These are phyloP conservation scores for Stephania cephalantha DNA, from an alignment of 164 flowering plant species.

Conservation along the genomic window DNA sequence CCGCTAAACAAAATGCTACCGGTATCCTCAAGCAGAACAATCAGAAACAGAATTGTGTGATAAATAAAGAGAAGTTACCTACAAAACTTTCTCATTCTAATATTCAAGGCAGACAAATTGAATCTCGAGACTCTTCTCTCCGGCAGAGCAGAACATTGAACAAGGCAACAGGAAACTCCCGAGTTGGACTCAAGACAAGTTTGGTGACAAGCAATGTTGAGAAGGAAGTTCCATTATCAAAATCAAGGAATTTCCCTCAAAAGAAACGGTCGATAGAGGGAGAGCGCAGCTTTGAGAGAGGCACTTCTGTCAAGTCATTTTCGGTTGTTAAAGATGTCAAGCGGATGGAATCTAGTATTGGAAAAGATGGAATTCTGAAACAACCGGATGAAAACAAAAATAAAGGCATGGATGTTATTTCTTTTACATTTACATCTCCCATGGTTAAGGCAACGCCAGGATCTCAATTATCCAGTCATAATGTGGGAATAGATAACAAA, in stretches of 20 bases:
- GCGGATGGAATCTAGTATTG: constrained; percentile 22
- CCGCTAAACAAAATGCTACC: constrained; percentile 29
- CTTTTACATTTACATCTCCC: constrained; percentile 91
- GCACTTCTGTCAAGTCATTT: constrained; percentile 17
- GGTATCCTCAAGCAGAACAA: constrained; percentile 69
- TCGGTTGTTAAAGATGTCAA: constrained; percentile 23
- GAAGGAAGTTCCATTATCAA: constrained; percentile 29
- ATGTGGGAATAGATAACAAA: constrained; percentile 20
- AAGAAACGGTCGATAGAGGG: constrained; percentile 57
- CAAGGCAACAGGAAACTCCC: constrained; percentile 34
- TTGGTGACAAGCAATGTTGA: constrained; percentile 32
- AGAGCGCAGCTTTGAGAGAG: constrained; percentile 28
- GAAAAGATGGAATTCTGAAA: constrained; percentile 18
- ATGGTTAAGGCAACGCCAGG: constrained; percentile 37
- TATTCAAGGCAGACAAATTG: constrained; percentile 37
- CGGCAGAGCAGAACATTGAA: constrained; percentile 29
- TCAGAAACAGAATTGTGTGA: constrained; percentile 63
- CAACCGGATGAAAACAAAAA: constrained; percentile 46
- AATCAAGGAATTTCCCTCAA: constrained; percentile 39
- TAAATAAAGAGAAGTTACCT: constrained; percentile 38
- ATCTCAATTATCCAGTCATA: constrained; percentile 31
- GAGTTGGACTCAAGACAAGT: constrained; percentile 35
- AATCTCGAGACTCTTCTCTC: constrained; percentile 34
- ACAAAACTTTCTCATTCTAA: constrained; percentile 39
- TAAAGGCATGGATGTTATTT: constrained; percentile 74